phyloP scores from a whole-genome alignment of 495 filamentous ascomycete species.

The Diplogelasinospora grovesii region DNA sequence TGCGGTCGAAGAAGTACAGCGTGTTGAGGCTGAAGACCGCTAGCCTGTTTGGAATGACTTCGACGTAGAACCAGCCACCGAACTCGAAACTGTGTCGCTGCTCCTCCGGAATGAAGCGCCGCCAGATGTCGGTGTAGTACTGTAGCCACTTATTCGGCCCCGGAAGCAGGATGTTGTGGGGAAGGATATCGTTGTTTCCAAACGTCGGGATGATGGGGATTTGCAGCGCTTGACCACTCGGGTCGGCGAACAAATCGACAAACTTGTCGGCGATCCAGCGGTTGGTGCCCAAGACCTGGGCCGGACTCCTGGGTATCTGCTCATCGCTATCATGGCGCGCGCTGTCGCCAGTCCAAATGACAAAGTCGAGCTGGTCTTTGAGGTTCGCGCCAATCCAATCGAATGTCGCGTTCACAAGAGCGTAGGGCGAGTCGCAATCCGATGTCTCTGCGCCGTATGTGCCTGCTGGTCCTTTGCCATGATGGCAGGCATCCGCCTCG shows the following conservation, averaged over 20 bases:
- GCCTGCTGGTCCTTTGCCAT: constrained; percentile 68
- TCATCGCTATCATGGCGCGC: constrained; percentile 94
- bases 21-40: constrained; percentile 95
- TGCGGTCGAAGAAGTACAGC: constrained; percentile 89
- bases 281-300: constrained; percentile 73
- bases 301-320: constrained; percentile 61
- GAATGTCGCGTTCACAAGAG: constrained; percentile 84
- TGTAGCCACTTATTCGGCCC: constrained; percentile 84
- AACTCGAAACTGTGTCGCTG: constrained; percentile 87
- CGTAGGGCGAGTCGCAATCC: constrained; percentile 78
- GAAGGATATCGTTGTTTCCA: constrained; percentile 96
- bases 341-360: constrained; percentile 96
- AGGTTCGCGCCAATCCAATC: constrained; percentile 84
- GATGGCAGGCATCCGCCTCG: constrained; percentile 68
- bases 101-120: constrained; percentile 80
- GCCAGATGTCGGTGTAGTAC: constrained; percentile 68
- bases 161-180: constrained; percentile 84
- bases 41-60: constrained; percentile 81
- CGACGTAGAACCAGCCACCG: constrained; percentile 89
- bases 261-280: constrained; percentile 69
- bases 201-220: constrained; percentile 86
- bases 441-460: constrained; percentile 75
- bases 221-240: constrained; percentile 40
- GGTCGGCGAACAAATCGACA: constrained; percentile 57
- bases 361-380: constrained; percentile 81